These are phyloP conservation scores for Coffea canephora DNA, from an alignment of 257 asterid species.

Conservation along the genomic window DNA sequence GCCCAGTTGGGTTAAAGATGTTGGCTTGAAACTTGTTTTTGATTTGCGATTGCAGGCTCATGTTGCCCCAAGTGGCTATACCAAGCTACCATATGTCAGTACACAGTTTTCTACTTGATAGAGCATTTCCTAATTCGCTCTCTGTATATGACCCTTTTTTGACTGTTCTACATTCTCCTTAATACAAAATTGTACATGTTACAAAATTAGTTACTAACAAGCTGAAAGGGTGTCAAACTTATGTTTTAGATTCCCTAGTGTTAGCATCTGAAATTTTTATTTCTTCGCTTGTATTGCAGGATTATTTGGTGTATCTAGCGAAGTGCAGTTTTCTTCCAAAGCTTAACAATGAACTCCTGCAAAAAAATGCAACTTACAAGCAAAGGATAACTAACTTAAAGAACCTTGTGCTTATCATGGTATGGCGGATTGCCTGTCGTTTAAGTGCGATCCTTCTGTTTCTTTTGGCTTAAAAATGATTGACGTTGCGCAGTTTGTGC, in stretches of 20 bases:
- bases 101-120: neutral
- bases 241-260: too few species aligned
- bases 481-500: too few species aligned
- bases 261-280: too few species aligned
- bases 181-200: too few species aligned
- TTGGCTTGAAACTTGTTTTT: neutral
- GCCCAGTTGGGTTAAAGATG: neutral
- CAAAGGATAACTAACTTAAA: conserved; percentile 61
- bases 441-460: neutral
- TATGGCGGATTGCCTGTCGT: conserved; percentile 14
- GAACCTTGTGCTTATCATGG: conserved; percentile 84
- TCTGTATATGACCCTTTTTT: too few species aligned
- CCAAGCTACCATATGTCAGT: conserved; percentile 82
- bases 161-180: too few species aligned
- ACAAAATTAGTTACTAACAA: too few species aligned
- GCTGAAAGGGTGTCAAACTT: too few species aligned
- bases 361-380: conserved; percentile 66
- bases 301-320: conserved; percentile 51
- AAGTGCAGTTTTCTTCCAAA: conserved; percentile 75
- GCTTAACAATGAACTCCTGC: conserved; percentile 76
- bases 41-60: conserved; percentile 51
- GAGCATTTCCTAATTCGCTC: too few species aligned
- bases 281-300: conserved; percentile 26
- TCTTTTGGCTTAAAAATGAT: neutral
- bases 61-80: conserved; percentile 91